phyloP scores from a whole-genome alignment of 148 eudicot genomes.

The Rhododendron henanense region DNA sequence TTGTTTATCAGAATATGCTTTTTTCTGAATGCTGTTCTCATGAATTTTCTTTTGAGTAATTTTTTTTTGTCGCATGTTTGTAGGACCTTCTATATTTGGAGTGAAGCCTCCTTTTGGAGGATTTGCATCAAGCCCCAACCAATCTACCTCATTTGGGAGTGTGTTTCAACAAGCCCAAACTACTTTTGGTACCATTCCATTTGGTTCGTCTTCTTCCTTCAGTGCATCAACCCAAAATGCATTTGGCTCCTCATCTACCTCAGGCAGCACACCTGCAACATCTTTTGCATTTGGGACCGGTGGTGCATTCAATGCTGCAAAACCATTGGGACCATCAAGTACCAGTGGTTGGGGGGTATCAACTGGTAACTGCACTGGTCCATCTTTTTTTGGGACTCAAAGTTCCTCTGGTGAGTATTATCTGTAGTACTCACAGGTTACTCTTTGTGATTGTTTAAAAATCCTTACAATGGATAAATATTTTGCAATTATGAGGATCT shows the following conservation, averaged over 20 bases:
- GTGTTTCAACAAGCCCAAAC: neutral
- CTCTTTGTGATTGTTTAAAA: neutral
- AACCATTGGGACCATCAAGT: slow-evolving; percentile 3
- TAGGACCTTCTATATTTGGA: slow-evolving; percentile 4
- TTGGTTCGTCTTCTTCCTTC: slow-evolving; percentile 1
- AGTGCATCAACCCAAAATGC: slow-evolving; percentile 4
- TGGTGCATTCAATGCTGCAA: neutral
- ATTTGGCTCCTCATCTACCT: neutral
- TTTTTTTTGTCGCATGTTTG: neutral
- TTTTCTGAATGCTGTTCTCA: neutral
- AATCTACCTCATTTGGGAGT: neutral
- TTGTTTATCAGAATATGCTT: neutral
- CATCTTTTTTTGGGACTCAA: neutral
- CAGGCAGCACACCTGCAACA: slow-evolving; percentile 3
- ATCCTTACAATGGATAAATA: neutral
- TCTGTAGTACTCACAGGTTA: neutral
- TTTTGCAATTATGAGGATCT: neutral
- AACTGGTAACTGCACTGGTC: neutral
- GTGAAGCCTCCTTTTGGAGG: slow-evolving; percentile 7
- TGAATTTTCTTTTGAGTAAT: neutral
- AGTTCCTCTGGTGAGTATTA: neutral
- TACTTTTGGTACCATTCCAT: neutral
- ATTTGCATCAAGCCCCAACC: slow-evolving; percentile 2
- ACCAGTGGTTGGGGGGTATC: neutral
- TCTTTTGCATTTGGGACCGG: neutral